These are phyloP conservation scores for Westerdykella sp. DNA, from an alignment of 2,329 filamentous ascomycete species.

Conservation along the genomic window DNA sequence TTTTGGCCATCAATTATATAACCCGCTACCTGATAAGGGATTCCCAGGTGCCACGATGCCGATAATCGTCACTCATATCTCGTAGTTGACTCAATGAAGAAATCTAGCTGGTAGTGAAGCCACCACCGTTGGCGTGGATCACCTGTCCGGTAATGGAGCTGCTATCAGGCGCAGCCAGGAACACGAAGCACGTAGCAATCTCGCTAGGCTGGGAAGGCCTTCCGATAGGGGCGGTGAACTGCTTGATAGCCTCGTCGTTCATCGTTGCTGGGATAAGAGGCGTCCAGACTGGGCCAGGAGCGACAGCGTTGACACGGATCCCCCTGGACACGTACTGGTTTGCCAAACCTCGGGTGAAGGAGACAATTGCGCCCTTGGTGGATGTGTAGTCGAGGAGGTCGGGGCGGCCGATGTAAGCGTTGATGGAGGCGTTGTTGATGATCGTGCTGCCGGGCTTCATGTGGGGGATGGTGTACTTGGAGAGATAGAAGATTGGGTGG, in stretches of 20 bases:
- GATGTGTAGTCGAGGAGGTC: slow-evolving; percentile 78
- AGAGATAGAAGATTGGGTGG: slow-evolving; percentile 72
- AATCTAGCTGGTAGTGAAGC: slow-evolving; percentile 6
- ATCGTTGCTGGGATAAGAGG: slow-evolving; percentile 40
- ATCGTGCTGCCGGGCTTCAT: slow-evolving; percentile 70
- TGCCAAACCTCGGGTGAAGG: slow-evolving; percentile 70
- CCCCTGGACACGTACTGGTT: slow-evolving; percentile 68
- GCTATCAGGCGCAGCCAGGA: slow-evolving; percentile 69
- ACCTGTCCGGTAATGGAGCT: slow-evolving; percentile 68
- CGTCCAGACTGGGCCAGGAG: slow-evolving; percentile 57
- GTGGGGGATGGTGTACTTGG: slow-evolving; percentile 70
- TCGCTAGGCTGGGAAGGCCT: slow-evolving; percentile 73
- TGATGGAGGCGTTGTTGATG: slow-evolving; percentile 82
- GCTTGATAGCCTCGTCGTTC: slow-evolving; percentile 56
- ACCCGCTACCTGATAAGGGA: no score
- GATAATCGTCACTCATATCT: no score
- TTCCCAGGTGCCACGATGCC: no score
- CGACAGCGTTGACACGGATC: slow-evolving; percentile 70
- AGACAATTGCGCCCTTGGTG: slow-evolving; percentile 70
- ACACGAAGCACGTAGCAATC: slow-evolving; percentile 75
- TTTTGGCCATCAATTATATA: no score
- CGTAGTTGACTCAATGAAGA: no score
- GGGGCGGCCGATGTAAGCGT: slow-evolving; percentile 72
- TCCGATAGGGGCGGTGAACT: slow-evolving; percentile 69
- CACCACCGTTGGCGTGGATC: slow-evolving; percentile 53